Base-by-base conservation (phyloP, 805 yeast genomes). In the Ascoidea tarda region DNA sequence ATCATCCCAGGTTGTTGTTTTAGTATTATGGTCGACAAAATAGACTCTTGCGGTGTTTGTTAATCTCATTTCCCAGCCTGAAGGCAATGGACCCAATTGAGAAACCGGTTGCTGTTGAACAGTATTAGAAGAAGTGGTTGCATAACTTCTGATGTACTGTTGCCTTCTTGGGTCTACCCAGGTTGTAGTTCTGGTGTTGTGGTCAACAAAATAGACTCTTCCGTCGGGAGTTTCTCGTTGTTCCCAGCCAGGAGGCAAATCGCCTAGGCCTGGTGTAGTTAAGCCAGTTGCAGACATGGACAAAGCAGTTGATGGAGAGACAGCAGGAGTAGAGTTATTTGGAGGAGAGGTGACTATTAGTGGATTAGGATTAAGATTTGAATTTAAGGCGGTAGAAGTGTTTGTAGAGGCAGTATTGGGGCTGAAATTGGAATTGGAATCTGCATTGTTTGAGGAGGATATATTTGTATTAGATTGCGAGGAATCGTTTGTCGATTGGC, bases 151-250 rank as follows among this genome's bases (percentile, higher is more conserved):
- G 61, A 93, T 93, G 68, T 88, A 93, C 72, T 93, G 99, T 70
- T 93, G 99, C 69, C 99, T 82, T 70, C 99, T 81, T 59, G 99
- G 99, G 68, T 93, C 99, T 49, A 93, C 99, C 99, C 99, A 93
- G 10, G 99, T 93, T 4, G 99, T 93, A 1, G 99, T 93, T 68
- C 99, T 79, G n/a, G 99, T 93, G 68, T 93, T 93, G 71, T 93
- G 99, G 68, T 93, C 99, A 50, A 93, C 99, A 67, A 90, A 93
- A 70, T 93, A 93, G 6, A 98, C 95, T 66, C 99, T 81, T 46
- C 99, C 99, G 69, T 93, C 99, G 32, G 96, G 96, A 5, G 99
- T 93, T 62, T 86, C 85, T 58, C 99, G 76, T 71, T 91, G 98
- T 70, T 93, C 99, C 99, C 99, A 93, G 46, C 99, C 99, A 8